Evolutionary conservation across 2,329 filamentous ascomycete genomes (phyloP), one percentile per base, ranked within the genome.

Genomic region (Penicillium crustosum): DNA sequence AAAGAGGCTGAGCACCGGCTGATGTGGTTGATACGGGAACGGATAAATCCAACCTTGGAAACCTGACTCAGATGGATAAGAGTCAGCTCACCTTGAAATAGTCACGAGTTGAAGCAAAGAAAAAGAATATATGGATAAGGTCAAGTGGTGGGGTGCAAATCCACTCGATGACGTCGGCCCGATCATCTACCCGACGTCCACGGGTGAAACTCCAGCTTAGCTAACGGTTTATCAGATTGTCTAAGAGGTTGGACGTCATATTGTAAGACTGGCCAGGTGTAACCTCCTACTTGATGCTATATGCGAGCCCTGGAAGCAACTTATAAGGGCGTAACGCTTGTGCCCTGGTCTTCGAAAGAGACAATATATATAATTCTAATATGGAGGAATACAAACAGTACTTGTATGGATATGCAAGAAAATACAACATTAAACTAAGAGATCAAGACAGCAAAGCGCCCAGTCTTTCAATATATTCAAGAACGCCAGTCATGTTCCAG

Each of bases 161-260:
- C 25, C 58, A 58, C 58, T 42, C 57, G 55, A 70, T 70, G 67
- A 70, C 68, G 67, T 70, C 63, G 66, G 58, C 50, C 47, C 57
- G 55, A 49, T 57, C 53, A 49, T 54, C 53, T 53, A 53, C 55
- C 55, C 55, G 55, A 55, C 23, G 15, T 19, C 23, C 23, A 25
- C 23, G 23, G 23, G 23, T 25, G n/a, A 12, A 42, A 23, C n/a
- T 38, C 23, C 54, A 38, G 49, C 17, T 57, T 53, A 47, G 42
- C 43, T 43, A 57, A 42, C 25, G 15, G 15, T 19, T 51, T 43
- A 49, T 49, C 38, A 25, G 36, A 41, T 41, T 25, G 27, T 7
- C 3, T 27, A n/a, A 9, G 42, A 44, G 10, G 25, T n/a, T 41
- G 33, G 7, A 36, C n/a, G 29, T 39, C 31, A 50, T 35, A 12